A percentile compares a stretch with the other conserved stretches of the same genome.
These are phyloP conservation scores for Ustilaginoidea virens DNA, from an alignment of 2,329 filamentous ascomycete genomes.

Conservation along the genomic window DNA sequence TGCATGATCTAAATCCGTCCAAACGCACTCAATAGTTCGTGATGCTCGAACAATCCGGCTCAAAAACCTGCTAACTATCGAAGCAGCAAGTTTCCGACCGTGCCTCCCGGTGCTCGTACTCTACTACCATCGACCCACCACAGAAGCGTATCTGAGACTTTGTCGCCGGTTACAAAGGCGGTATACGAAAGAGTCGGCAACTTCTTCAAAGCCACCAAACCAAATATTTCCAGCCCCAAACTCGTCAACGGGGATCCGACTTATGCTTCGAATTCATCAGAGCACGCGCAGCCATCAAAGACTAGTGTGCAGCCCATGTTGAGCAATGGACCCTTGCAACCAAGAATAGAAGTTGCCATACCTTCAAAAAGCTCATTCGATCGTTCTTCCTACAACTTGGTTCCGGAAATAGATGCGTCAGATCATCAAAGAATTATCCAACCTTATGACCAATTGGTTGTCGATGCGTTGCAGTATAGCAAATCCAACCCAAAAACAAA, in stretches of 20 bases:
- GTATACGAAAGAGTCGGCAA: conserved; percentile 25
- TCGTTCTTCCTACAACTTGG: conserved; percentile 19
- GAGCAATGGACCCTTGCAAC: conserved; percentile 7
- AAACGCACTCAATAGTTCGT: conserved; percentile 54
- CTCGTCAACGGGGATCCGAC: conserved; percentile 20
- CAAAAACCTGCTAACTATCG: conserved; percentile 11
- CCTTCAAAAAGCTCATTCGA: conserved; percentile 27
- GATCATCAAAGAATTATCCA: conserved; percentile 3
- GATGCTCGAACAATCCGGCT: background rate
- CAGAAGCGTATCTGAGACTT: conserved; percentile 21
- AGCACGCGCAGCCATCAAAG: too few relatives aligned
- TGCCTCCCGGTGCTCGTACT: conserved; percentile 9
- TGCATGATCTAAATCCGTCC: conserved; percentile 57
- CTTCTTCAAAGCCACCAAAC: conserved; percentile 23
- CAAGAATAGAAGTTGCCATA: conserved; percentile 31
- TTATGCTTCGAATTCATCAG: conserved; percentile 8
- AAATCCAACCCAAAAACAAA: conserved; percentile 1
- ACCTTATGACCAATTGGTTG: conserved; percentile 7
- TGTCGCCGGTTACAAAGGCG: conserved; percentile 32
- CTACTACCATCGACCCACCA: conserved; percentile 8
- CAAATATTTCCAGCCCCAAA: conserved; percentile 14
- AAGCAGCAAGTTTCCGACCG: conserved; percentile 35
- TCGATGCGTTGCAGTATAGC: conserved; percentile 6
- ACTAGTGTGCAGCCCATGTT: too few relatives aligned
- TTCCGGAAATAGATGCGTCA: conserved; percentile 10